Percentiles rank a stretch among this genome's conserved stretches.
Conservation (phyloP, 2,329 filamentous ascomycete species). For the Cladosporium sp. region DNA sequence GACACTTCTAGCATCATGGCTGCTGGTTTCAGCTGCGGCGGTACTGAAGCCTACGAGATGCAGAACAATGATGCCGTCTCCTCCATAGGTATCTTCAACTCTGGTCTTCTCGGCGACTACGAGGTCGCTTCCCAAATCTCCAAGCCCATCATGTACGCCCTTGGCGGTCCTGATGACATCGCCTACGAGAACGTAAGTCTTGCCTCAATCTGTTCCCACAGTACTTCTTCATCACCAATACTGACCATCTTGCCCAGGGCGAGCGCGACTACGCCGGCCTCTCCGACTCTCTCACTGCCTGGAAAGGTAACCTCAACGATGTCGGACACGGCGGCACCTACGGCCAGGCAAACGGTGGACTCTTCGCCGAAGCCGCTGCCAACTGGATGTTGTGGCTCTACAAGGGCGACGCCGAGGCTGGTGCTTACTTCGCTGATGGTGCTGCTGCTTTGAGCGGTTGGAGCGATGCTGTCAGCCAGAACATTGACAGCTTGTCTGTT, state of each 20-base stretch:
- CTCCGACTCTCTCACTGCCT: neutral
- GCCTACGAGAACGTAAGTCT: constrained; percentile 11
- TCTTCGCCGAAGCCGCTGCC: constrained; percentile 5
- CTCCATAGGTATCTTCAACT: constrained; percentile 9
- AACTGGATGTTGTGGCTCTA: constrained; percentile 10
- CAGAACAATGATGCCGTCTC: constrained; percentile 2
- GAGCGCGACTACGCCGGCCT: constrained; percentile 11
- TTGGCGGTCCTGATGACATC: constrained; percentile 8
- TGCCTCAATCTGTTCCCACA: neutral
- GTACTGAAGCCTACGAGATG: constrained; percentile 10
- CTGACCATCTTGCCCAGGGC: neutral
- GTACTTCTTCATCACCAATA: too few relatives aligned
- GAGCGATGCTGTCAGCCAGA: constrained; percentile 8
- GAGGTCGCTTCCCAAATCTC: neutral
- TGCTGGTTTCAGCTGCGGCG: constrained; percentile 11
- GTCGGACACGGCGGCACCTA: constrained; percentile 12
- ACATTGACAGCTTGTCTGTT: constrained; percentile 10
- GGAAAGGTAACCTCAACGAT: constrained; percentile 11
- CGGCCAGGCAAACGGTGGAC: constrained; percentile 6
- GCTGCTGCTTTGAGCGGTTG: constrained; percentile 1
- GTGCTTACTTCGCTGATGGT: constrained; percentile 7
- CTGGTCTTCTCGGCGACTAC: constrained; percentile 1
- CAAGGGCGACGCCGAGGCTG: constrained; percentile 7
- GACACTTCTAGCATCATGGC: constrained; percentile 10
- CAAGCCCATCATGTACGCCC: constrained; percentile 8